These are phyloP conservation scores for Pythium insidiosum DNA, from an alignment of 352 stramenopile species.

Conservation along the genomic window DNA sequence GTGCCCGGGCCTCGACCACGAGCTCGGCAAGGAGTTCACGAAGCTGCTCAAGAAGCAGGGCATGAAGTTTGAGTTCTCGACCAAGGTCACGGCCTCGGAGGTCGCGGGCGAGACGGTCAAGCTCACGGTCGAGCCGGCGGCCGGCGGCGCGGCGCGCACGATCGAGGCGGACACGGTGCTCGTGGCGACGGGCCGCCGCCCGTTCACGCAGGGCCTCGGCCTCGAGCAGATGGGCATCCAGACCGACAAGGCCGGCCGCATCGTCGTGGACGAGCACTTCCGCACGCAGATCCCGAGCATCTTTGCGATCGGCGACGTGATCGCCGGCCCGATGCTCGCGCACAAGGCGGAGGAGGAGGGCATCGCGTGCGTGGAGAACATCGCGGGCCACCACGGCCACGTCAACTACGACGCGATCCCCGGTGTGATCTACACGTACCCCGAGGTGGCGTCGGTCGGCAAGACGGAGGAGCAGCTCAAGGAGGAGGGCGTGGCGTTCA, in stretches of 20 bases:
- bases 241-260: constrained; percentile 93
- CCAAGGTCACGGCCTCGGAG: constrained; percentile 94
- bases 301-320: constrained; percentile 97
- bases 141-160: constrained; percentile 36
- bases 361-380: constrained; percentile 96
- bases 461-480: constrained; percentile 99
- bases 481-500: constrained; percentile 91
- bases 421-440: constrained; percentile 98
- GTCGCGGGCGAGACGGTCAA: constrained; percentile 91
- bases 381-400: constrained; percentile 95
- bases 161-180: constrained; percentile 81
- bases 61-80: constrained; percentile 97
- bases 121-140: constrained; percentile 91
- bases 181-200: constrained; percentile 88
- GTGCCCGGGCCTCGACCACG: constrained; percentile 90
- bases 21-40: constrained; percentile 96
- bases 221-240: constrained; percentile 97
- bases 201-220: constrained; percentile 94
- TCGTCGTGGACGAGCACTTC: constrained; percentile 97
- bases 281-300: constrained; percentile 91
- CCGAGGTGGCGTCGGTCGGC: constrained; percentile 93
- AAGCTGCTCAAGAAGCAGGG: constrained; percentile 98
- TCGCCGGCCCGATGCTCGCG: constrained; percentile 97
- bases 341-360: constrained; percentile 99
- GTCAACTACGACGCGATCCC: constrained; percentile 99